Evolutionary conservation across 1,284 basidiomycete species (phyloP), one percentile per base, ranked within the genome.

Genomic region (Rhodotorula sp.): DNA sequence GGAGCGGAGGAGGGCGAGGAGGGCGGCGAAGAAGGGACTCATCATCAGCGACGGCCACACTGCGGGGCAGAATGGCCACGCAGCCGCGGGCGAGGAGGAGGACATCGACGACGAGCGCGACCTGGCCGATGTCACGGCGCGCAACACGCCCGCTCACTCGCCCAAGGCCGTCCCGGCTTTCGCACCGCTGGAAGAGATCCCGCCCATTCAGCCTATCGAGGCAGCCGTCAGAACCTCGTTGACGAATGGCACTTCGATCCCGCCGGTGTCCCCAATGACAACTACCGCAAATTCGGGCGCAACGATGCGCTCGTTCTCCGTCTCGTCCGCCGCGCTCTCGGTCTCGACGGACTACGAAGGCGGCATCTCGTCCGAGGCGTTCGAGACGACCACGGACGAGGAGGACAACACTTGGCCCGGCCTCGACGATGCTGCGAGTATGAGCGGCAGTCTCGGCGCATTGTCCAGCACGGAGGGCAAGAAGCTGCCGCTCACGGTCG

Each of bases 321-420:
- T 66, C 31, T 70, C 65, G n/a, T 66, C 64, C 1, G 62, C 46
- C n/a, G 63, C 67, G 37, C 40, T 61, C 22, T 59, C 66, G 0
- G 24, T 54, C n/a, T 51, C 65, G 22, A 65, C 66, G 0, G 68
- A 63, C 50, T 64, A 73, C 40, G 65, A 65, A 20, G 65, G 62
- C 40, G 65, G 66, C 16, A 24, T 68, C 15, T 63, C 60, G 24
- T 44, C 37, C 54, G 64, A 65, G 16, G 66, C 63, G 34, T 57
- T 68, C 50, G 63, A 64, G 44, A 65, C 67, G 59, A 66, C 62
- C 7, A 69, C 67, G 22, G 71, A 72, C n/a, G 71, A 72, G 30
- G 60, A 61, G 37, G 51, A 50, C 31, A 37, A 60, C 31, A 34
- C 34, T 2, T 62, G 51, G 47, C 62, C 47, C 4, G 44, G 40